A percentile compares a stretch with the other conserved stretches of the same genome.
These are phyloP conservation scores for Corylus americana DNA, from an alignment of 306 rosid genomes.

Conservation along the genomic window DNA sequence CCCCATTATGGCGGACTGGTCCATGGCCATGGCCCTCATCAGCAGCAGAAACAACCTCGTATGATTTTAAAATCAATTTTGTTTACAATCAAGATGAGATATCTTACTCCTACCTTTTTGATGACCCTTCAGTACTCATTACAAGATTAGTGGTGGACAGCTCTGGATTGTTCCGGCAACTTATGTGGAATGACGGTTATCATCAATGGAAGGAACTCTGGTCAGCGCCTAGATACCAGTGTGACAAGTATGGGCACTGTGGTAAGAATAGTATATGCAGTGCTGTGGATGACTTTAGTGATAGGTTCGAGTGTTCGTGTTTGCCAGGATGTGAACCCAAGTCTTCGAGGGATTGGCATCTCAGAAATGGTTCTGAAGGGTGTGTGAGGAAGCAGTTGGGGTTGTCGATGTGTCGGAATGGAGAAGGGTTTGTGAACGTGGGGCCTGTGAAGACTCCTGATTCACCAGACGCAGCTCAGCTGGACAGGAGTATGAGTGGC, in stretches of 20 bases:
- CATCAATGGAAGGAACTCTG: neutral
- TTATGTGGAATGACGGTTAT: neutral
- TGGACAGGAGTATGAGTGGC: neutral
- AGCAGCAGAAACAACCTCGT: too few relatives aligned
- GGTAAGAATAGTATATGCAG: neutral
- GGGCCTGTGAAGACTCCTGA: neutral
- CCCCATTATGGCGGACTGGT: neutral
- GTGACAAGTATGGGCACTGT: neutral
- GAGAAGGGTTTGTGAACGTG: conserved; percentile 16
- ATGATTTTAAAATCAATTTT: neutral
- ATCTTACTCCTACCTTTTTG: neutral
- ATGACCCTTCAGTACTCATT: neutral
- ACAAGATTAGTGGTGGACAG: neutral
- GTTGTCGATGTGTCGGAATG: conserved; percentile 13
- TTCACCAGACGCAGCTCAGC: neutral
- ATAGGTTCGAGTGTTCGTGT: conserved; percentile 2
- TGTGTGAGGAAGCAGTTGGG: conserved; percentile 12
- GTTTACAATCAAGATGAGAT: neutral
- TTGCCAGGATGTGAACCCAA: conserved; percentile 21
- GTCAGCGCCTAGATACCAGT: neutral
- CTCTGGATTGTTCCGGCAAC: neutral
- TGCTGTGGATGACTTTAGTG: neutral
- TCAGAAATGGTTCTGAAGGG: conserved; percentile 15
- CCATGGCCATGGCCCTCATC: neutral
- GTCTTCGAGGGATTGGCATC: conserved; percentile 7